These are phyloP conservation scores for Boletellus ananas DNA, from an alignment of 768 basidiomycete genomes.

Conservation along the genomic window DNA sequence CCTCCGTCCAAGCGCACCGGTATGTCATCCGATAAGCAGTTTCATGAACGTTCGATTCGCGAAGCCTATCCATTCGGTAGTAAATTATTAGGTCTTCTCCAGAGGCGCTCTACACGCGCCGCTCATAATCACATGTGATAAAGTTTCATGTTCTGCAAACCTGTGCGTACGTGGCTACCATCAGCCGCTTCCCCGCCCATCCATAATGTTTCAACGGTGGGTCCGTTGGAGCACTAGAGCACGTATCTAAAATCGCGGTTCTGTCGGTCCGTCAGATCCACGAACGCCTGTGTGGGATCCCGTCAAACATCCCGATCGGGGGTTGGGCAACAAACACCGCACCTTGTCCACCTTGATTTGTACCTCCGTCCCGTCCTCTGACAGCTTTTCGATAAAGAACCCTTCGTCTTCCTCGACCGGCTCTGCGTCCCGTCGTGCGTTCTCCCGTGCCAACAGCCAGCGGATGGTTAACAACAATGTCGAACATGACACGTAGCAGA, in stretches of 20 bases:
- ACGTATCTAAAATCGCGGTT: conserved; percentile 75
- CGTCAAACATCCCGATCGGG: background rate
- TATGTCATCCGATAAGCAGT: no score
- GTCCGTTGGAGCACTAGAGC: conserved; percentile 32
- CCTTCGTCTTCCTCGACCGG: conserved; percentile 56
- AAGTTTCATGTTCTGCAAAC: no score
- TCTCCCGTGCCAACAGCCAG: conserved; percentile 52
- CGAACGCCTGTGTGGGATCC: conserved; percentile 46
- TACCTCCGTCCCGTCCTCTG: conserved; percentile 48
- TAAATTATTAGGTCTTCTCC: no score
- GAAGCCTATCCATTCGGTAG: no score
- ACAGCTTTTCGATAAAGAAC: conserved; percentile 52
- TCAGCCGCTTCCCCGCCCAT: background rate
- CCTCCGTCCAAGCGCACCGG: no score
- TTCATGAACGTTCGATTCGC: no score
- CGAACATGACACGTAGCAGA: conserved; percentile 57
- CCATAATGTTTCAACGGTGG: no score
- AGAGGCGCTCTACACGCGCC: no score
- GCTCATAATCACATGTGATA: no score
- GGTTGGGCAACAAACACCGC: background rate
- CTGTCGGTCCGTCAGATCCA: conserved; percentile 71
- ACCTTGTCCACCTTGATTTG: conserved; percentile 68
- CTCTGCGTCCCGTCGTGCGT: conserved; percentile 59
- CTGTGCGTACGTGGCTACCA: background rate
- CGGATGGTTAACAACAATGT: conserved; percentile 48